Evolutionary conservation across 148 eudicot genomes (phyloP).

Genomic region (Agrostemma githago): DNA sequence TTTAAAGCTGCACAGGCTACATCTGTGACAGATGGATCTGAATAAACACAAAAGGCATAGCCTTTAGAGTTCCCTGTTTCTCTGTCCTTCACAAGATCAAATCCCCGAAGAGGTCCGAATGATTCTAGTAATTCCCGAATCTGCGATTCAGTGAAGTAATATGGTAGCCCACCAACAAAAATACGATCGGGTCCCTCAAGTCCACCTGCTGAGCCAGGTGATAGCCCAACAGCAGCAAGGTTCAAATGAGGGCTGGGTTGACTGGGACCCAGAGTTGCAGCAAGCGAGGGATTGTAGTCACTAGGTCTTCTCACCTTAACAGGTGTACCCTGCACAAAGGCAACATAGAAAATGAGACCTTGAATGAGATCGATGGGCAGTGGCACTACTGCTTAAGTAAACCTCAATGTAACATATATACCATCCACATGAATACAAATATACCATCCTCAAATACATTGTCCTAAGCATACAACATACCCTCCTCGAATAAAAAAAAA

Average conservation of each 20-base stretch:
- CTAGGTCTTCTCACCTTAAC: conserved; percentile 96
- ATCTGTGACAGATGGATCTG: conserved; percentile 41
- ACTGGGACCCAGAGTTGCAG: conserved; percentile 95
- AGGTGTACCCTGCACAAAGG: conserved; percentile 63
- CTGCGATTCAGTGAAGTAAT: conserved; percentile 83
- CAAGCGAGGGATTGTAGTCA: conserved; percentile 89
- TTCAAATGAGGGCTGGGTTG: conserved; percentile 63
- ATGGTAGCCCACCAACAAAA: conserved; percentile 53
- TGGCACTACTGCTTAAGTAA: background rate
- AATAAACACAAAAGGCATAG: conserved; percentile 50
- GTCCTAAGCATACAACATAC: background rate
- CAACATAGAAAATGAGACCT: background rate
- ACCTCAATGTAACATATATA: too few relatives aligned
- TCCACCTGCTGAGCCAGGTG: conserved; percentile 80
- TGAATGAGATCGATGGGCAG: background rate
- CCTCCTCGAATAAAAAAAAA: background rate
- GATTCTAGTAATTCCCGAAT: conserved; percentile 87
- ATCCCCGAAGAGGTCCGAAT: conserved; percentile 72
- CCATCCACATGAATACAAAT: background rate
- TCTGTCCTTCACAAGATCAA: conserved; percentile 51
- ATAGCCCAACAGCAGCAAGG: conserved; percentile 64
- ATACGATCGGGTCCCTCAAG: conserved; percentile 55
- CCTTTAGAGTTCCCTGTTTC: conserved; percentile 53
- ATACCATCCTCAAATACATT: too few relatives aligned
- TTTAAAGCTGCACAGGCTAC: conserved; percentile 74